Evolutionary conservation across 2,329 filamentous ascomycete genomes (phyloP), one percentile per base, ranked within the genome.

Genomic region (Juglanconis sp.): DNA sequence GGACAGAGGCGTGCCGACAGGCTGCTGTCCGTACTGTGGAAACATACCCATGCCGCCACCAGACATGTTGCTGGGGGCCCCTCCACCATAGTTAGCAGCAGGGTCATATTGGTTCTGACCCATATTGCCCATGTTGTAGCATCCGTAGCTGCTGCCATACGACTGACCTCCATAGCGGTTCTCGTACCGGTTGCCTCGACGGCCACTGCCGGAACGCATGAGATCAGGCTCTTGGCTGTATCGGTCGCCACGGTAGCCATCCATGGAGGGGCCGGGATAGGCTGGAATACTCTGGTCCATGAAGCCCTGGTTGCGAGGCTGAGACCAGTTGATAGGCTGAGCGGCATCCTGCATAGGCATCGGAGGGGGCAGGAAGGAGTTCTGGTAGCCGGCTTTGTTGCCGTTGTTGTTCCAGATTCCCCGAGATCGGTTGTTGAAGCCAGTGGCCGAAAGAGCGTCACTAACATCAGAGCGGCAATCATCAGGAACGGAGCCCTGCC

Each of bases 1-100:
- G 17, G 89, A 91, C 47, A 92, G 78, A 7, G 87, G 80, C 17
- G 87, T 90, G 32, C 86, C 84, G 63, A 84, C 79, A 32, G 84
- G 77, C 64, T 83, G 83, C 66, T 81, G 80, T 64, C 81, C 81
- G 67, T 83, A 87, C 46, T 74, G 67, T 56, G 78, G 73, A 64
- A 75, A 84, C 73, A 76, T 73, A 13, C 74, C 66, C 69, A 80
- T 69, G 30, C 73, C 74, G 9, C 72, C 68, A 47, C 69, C 69
- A n/a, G 71, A 62, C 64, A 77, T 69, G n/a, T 70, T 65, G 8
- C 66, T 67, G n/a, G 65, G 64, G 13, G 62, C 53, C 3, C 66
- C 65, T 35, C 58, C 38, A 3, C 67, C 35, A 59, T 69, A 74
- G 32, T 61, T 62, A n/a, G 63, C 32, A 44, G 57, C 40, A 52